phyloP scores from a whole-genome alignment of 2,329 filamentous ascomycete genomes.

The Aspergillus floridensis region DNA sequence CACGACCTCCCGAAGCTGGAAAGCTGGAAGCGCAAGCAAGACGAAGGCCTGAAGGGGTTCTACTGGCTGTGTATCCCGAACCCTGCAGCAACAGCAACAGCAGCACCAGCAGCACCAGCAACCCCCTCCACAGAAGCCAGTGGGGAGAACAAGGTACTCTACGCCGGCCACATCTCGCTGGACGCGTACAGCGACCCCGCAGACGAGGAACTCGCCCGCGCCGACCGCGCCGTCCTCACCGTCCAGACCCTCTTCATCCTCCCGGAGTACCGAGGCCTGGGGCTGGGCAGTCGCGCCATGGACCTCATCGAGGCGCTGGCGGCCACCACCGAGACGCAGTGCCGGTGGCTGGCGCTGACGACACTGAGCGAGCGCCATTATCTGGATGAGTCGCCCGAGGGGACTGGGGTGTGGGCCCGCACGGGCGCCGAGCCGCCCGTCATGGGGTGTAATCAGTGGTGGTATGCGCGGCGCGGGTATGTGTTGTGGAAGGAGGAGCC shows the following conservation, averaged over 20 bases:
- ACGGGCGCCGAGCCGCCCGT: slow-evolving; percentile 15
- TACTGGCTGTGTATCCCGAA: slow-evolving; percentile 19
- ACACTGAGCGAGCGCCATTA: slow-evolving; percentile 23
- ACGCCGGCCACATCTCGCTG: slow-evolving; percentile 30
- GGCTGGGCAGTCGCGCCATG: slow-evolving; percentile 21
- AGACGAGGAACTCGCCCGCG: slow-evolving; percentile 13
- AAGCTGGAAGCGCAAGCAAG: slow-evolving; percentile 14
- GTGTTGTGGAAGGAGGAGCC: slow-evolving; percentile 27
- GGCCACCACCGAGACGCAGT: slow-evolving; percentile 8
- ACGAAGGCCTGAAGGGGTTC: slow-evolving; percentile 13
- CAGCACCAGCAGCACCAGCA: background rate
- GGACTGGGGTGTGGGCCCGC: slow-evolving; percentile 2
- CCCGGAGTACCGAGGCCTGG: slow-evolving; percentile 18
- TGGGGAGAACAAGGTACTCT: background rate
- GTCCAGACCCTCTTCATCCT: slow-evolving; percentile 28
- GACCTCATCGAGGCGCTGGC: slow-evolving; percentile 21
- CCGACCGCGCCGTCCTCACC: slow-evolving; percentile 18
- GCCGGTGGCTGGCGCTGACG: slow-evolving; percentile 18
- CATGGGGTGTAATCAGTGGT: slow-evolving; percentile 10
- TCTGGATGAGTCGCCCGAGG: slow-evolving; percentile 16
- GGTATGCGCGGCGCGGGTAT: slow-evolving; percentile 29
- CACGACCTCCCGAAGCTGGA: slow-evolving; percentile 3
- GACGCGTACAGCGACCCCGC: slow-evolving; percentile 19
- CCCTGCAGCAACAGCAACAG: background rate
- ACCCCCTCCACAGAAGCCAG: background rate